Evolutionary conservation across 2,329 filamentous ascomycete genomes (phyloP).

Genomic region (Chaetoscypha palmicola): DNA sequence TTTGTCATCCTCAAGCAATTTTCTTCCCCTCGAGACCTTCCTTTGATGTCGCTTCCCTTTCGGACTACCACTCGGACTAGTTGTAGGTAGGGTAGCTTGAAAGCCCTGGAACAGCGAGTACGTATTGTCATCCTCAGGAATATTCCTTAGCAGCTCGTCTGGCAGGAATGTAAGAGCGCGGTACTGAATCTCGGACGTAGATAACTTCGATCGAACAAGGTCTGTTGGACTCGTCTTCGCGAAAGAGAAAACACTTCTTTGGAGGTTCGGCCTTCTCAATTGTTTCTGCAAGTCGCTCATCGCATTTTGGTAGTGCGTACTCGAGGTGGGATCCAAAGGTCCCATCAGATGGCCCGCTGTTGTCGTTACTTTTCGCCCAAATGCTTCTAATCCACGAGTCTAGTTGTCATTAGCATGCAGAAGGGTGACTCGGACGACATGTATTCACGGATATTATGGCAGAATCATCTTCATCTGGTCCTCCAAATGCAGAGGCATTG

Average conservation of each 20-base stretch:
- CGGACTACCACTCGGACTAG: slow-evolving; percentile 42
- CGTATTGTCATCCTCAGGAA: slow-evolving; percentile 75
- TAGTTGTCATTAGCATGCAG: slow-evolving; percentile 33
- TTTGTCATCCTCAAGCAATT: slow-evolving; percentile 62
- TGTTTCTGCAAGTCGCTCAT: slow-evolving; percentile 87
- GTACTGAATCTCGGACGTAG: slow-evolving; percentile 86
- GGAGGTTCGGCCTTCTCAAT: slow-evolving; percentile 72
- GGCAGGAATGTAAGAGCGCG: slow-evolving; percentile 82
- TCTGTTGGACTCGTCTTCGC: slow-evolving; percentile 89
- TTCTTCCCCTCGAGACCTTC: slow-evolving; percentile 66
- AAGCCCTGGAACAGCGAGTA: slow-evolving; percentile 98
- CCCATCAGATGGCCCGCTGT: slow-evolving; percentile 87
- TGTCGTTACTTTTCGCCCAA: slow-evolving; percentile 88
- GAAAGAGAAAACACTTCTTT: slow-evolving; percentile 86
- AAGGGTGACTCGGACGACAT: background rate
- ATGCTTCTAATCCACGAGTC: slow-evolving; percentile 85
- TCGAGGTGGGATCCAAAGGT: slow-evolving; percentile 51
- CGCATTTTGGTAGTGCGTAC: slow-evolving; percentile 72
- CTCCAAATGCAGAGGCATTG: slow-evolving; percentile 29
- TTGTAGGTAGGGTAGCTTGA: slow-evolving; percentile 74
- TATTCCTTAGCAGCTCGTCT: slow-evolving; percentile 82
- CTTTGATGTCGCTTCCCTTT: slow-evolving; percentile 64
- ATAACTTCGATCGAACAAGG: slow-evolving; percentile 84
- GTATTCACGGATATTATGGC: slow-evolving; percentile 31
- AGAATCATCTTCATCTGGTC: slow-evolving; percentile 25